phyloP scores from a whole-genome alignment of 768 basidiomycete species.

The Mycena floridula region DNA sequence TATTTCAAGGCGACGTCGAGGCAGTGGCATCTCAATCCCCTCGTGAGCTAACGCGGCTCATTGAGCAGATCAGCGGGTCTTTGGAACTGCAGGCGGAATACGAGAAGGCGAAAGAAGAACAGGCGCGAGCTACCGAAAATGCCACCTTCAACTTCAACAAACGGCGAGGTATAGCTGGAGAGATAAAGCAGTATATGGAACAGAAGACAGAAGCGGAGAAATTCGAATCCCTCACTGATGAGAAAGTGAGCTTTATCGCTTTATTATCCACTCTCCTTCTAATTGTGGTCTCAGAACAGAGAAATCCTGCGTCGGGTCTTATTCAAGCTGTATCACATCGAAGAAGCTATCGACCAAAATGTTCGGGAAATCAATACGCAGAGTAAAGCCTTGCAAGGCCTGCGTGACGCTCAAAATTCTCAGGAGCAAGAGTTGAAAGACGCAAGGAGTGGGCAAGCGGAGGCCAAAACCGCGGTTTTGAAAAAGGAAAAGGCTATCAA shows the following conservation, averaged over 20 bases:
- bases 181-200: constrained; percentile 96
- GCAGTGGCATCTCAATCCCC: constrained; percentile 94
- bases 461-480: constrained; percentile 64
- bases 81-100: constrained; percentile 86
- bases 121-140: constrained; percentile 88
- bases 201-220: constrained; percentile 91
- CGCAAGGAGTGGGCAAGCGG: constrained; percentile 77
- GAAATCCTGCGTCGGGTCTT: constrained; percentile 77
- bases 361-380: constrained; percentile 63
- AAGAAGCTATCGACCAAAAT: constrained; percentile 72
- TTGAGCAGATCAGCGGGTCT: constrained; percentile 95
- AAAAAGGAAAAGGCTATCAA: constrained; percentile 87
- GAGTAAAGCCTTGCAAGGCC: constrained; percentile 62
- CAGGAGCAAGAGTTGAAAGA: constrained; percentile 69
- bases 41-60: constrained; percentile 80
- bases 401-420: constrained; percentile 62
- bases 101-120: constrained; percentile 80
- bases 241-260: constrained; percentile 47
- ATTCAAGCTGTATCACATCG: constrained; percentile 88
- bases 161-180: constrained; percentile 86
- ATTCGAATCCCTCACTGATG: constrained; percentile 72
- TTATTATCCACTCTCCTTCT: constrained; percentile 1
- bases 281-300: constrained; percentile 52
- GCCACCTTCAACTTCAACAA: constrained; percentile 95
- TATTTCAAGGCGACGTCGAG: constrained; percentile 99